Percentiles rank a stretch among this genome's conserved stretches.
phyloP scores from a whole-genome alignment of 169 alveolate species.

The Cyclospora cayetanensis region DNA sequence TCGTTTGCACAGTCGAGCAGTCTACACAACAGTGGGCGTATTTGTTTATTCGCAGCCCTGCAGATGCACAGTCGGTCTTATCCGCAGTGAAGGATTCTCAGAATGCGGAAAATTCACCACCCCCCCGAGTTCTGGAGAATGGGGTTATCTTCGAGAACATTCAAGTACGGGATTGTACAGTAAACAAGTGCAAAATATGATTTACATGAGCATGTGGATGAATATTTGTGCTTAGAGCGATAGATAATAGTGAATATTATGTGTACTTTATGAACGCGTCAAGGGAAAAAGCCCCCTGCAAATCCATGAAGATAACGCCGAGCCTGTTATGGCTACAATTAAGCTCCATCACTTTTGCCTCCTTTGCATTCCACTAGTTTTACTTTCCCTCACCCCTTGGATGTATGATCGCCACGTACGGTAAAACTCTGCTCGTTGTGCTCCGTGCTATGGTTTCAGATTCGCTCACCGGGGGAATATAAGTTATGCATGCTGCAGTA shows the following conservation, averaged over 20 bases:
- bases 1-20: not conserved
- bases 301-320: not conserved
- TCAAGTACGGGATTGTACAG: no score
- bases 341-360: not conserved
- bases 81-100: conserved; percentile 53
- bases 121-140: conserved; percentile 40
- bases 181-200: no score
- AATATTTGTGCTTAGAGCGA: not conserved
- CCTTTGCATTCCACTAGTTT: not conserved
- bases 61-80: not conserved
- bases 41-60: conserved; percentile 48
- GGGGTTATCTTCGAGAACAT: conserved; percentile 53
- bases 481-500: conserved; percentile 66
- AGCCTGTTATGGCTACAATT: not conserved
- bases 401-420: no score
- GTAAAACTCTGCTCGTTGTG: not conserved
- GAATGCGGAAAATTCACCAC: not conserved
- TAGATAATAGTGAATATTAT: no score
- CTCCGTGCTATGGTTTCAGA: not conserved
- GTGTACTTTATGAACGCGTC: no score
- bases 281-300: not conserved
- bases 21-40: no score
- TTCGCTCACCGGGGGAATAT: conserved; percentile 14
- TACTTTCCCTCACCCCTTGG: not conserved
- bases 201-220: not conserved